These are phyloP conservation scores for Geosmithia flava DNA, from an alignment of 2,329 filamentous ascomycete species.

Conservation along the genomic window DNA sequence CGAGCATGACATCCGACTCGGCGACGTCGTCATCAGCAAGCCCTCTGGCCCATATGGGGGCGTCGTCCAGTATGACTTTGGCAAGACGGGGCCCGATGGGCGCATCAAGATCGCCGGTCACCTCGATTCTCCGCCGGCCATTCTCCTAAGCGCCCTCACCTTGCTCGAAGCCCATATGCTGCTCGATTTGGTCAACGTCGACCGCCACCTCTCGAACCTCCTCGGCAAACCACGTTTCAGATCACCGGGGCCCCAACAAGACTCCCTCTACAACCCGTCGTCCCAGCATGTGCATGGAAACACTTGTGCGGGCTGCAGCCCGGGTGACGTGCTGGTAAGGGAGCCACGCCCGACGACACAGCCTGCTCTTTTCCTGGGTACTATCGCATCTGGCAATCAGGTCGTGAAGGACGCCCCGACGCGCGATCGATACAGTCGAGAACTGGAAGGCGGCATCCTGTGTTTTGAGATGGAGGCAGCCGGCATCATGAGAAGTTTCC, in stretches of 20 bases:
- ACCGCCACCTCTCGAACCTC: neutral
- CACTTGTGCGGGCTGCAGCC: no score
- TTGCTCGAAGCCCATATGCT: neutral
- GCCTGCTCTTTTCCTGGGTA: neutral
- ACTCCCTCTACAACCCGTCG: no score
- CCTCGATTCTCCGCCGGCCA: neutral
- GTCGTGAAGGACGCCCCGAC: neutral
- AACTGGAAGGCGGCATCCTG: conserved; percentile 2
- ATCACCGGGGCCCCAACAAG: no score
- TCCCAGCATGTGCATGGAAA: no score
- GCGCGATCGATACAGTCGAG: no score
- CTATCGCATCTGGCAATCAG: conserved; percentile 3
- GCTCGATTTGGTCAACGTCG: neutral
- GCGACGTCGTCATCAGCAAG: conserved; percentile 9
- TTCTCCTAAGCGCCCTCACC: neutral
- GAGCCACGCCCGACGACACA: no score
- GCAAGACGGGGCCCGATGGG: neutral
- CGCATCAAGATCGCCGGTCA: conserved; percentile 1
- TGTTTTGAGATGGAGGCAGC: conserved; percentile 17
- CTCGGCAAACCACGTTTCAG: no score
- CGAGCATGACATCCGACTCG: conserved; percentile 5
- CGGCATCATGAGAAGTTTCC: conserved; percentile 10
- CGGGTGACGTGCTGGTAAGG: no score
- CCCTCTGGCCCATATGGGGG: conserved; percentile 6
- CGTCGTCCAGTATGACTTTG: conserved; percentile 5